Conservation (phyloP, 306 rosid genomes). For the Fagus sylvatica region DNA sequence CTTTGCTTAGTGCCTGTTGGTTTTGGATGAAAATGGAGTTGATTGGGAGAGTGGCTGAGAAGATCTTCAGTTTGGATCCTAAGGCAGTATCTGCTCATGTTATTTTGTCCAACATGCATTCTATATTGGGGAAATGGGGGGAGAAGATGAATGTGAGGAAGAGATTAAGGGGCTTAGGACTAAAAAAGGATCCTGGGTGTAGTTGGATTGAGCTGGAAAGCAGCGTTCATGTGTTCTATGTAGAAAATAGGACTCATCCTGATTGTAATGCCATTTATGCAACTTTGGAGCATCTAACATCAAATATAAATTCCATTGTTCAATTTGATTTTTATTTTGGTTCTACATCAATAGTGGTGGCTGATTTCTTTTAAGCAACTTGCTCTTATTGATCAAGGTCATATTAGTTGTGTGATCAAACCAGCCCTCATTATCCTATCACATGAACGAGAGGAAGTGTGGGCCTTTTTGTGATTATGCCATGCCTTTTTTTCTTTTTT, state of each 20-base stretch:
- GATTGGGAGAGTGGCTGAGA: constrained; percentile 63
- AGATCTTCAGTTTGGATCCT: constrained; percentile 53
- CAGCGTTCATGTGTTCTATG: constrained; percentile 55
- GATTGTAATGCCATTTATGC: constrained; percentile 39
- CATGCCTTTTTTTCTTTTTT: too few species aligned
- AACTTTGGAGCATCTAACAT: constrained; percentile 53
- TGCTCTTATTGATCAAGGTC: too few species aligned
- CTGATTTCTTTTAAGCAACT: constrained; percentile 10
- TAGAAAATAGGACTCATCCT: constrained; percentile 64
- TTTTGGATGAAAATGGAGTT: constrained; percentile 71
- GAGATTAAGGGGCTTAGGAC: constrained; percentile 51
- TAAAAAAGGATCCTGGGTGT: constrained; percentile 71
- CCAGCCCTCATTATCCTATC: too few species aligned
- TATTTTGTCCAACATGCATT: constrained; percentile 67
- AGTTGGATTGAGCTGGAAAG: constrained; percentile 70
- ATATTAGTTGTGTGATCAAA: too few species aligned
- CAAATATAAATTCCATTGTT: constrained; percentile 37
- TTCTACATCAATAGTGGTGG: constrained; percentile 20
- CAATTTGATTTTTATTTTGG: constrained; percentile 30
- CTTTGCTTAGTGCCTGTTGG: constrained; percentile 76
- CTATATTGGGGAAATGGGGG: constrained; percentile 59
- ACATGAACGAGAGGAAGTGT: too few species aligned
- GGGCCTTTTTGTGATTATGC: too few species aligned
- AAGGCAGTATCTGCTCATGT: constrained; percentile 48
- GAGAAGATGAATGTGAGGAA: constrained; percentile 54